Conservation (phyloP, 2,329 filamentous ascomycete genomes). For the Cylindrodendrum hubeiense region DNA sequence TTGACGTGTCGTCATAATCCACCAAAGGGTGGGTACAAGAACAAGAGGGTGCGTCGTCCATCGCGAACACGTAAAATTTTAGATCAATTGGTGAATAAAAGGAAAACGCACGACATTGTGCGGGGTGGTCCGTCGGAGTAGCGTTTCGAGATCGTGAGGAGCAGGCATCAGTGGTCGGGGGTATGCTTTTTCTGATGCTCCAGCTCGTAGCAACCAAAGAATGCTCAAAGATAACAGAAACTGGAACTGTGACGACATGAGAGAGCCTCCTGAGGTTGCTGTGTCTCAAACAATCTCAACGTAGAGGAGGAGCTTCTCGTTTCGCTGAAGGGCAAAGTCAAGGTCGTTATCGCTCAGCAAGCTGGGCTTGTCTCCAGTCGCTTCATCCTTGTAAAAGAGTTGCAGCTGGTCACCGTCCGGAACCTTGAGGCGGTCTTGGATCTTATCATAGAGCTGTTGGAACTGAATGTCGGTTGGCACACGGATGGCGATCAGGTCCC, state of each 20-base stretch:
- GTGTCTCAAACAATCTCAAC: conserved; percentile 65
- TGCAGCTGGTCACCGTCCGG: conserved; percentile 76
- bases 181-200: conserved; percentile 14
- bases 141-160: conserved; percentile 19
- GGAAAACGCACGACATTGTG: conserved; percentile 22
- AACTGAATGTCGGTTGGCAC: conserved; percentile 86
- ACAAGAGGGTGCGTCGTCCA: conserved; percentile 28
- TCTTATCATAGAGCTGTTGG: conserved; percentile 83
- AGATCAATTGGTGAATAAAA: conserved; percentile 31
- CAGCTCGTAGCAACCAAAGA: conserved; percentile 7
- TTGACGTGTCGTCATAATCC: conserved; percentile 43
- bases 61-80: conserved; percentile 35
- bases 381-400: conserved; percentile 89
- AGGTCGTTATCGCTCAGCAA: conserved; percentile 86
- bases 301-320: conserved; percentile 87
- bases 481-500: conserved; percentile 91
- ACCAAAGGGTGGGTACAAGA: conserved; percentile 27
- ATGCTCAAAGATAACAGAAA: conserved; percentile 30
- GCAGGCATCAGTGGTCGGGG: conserved; percentile 16
- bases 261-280: conserved; percentile 22
- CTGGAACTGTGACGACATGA: too few species aligned
- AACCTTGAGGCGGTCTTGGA: conserved; percentile 86
- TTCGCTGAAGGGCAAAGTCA: conserved; percentile 82
- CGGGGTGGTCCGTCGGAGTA: conserved; percentile 23
- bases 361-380: conserved; percentile 78